Evolutionary conservation across 495 filamentous ascomycete genomes (phyloP).

Genomic region (Lasiosphaeriaceae sp.): DNA sequence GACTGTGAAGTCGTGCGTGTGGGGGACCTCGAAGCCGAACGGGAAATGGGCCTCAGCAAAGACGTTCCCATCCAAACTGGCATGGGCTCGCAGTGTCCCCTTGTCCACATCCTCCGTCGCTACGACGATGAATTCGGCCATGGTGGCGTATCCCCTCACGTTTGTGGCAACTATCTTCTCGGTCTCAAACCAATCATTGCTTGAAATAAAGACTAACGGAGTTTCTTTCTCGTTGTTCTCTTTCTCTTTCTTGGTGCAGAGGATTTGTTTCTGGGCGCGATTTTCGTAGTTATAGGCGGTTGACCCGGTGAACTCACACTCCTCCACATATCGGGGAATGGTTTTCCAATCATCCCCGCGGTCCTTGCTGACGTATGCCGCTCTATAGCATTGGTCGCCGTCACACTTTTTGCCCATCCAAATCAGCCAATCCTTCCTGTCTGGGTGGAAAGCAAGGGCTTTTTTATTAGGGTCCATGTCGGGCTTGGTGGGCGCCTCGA

Average conservation of each 20-base stretch:
- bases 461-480: constrained; percentile 30
- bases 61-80: constrained; percentile 74
- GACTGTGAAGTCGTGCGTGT: constrained; percentile 82
- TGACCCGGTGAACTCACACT: constrained; percentile 77
- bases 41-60: constrained; percentile 88
- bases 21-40: constrained; percentile 65
- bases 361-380: constrained; percentile 68
- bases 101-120: constrained; percentile 64
- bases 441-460: constrained; percentile 75
- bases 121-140: constrained; percentile 92
- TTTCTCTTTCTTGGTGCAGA: constrained; percentile 71
- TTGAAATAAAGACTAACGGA: constrained; percentile 66
- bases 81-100: constrained; percentile 67
- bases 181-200: constrained; percentile 68
- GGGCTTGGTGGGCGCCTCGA: constrained; percentile 52
- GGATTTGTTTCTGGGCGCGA: constrained; percentile 62
- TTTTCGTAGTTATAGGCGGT: constrained; percentile 60
- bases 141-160: constrained; percentile 82
- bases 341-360: constrained; percentile 73
- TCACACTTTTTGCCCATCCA: constrained; percentile 70
- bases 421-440: constrained; percentile 78
- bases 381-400: constrained; percentile 59
- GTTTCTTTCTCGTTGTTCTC: constrained; percentile 60
- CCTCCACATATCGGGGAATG: constrained; percentile 61
- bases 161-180: constrained; percentile 55